A percentile compares a stretch with the other conserved stretches of the same genome.
phyloP scores from a whole-genome alignment of 2,329 filamentous ascomycete genomes.

The Madurella fahalii region DNA sequence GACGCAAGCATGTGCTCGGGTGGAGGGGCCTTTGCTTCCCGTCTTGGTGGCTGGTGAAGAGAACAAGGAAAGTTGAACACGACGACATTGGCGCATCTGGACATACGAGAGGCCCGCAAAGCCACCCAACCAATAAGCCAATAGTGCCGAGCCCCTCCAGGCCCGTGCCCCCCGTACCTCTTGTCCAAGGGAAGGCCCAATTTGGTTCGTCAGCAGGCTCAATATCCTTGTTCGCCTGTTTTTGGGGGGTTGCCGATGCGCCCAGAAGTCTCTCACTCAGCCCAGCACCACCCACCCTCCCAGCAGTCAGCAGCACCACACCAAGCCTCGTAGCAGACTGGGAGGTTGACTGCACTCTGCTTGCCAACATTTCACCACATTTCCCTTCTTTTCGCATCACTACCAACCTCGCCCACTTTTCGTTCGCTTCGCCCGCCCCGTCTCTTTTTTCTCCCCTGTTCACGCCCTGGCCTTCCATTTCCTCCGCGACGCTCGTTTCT shows the following conservation, averaged over 20 bases:
- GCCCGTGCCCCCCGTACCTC: too few relatives aligned
- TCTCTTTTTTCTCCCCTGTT: background rate
- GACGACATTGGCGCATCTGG: too few relatives aligned
- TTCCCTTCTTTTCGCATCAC: background rate
- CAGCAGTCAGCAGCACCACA: background rate
- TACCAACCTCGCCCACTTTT: background rate
- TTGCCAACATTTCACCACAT: background rate
- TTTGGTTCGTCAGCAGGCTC: constrained; percentile 5
- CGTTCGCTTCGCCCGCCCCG: background rate
- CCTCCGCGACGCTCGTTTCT: background rate
- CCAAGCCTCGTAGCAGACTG: background rate
- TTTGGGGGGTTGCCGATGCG: background rate
- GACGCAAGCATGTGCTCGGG: too few relatives aligned
- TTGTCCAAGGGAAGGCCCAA: constrained; percentile 1
- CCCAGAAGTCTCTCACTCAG: background rate
- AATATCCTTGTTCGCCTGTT: background rate
- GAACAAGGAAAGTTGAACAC: too few relatives aligned
- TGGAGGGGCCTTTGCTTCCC: too few relatives aligned
- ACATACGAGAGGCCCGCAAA: background rate
- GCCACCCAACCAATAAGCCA: constrained; percentile 1
- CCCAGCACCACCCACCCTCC: background rate
- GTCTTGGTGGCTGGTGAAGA: too few relatives aligned
- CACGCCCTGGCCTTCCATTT: too few relatives aligned
- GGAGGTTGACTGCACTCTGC: background rate
- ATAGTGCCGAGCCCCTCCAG: background rate